Evolutionary conservation across 176 grass and related monocot genomes (phyloP), one percentile per base, ranked within the genome.

Genomic region (Bothriochloa decipiens): DNA sequence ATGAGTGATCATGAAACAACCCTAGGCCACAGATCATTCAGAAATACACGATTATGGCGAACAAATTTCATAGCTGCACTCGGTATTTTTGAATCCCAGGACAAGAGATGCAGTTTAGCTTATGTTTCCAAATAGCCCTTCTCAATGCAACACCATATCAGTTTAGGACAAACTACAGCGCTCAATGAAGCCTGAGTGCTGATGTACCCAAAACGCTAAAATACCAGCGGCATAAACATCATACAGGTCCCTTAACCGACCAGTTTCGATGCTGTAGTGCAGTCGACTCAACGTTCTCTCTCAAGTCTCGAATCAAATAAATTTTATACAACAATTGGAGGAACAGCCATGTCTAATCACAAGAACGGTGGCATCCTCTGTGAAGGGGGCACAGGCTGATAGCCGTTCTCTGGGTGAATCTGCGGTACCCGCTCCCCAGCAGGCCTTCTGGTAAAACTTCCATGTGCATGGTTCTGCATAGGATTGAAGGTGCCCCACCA

Each of bases 401-500:
- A 95, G 15, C 85, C 69, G 49, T 82, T 92, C n/a, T 95, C 93
- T 20, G 64, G 85, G 36, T 80, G 90, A 72, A 17, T 74, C 28
- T 87, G 92, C 2, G 66, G 50, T 15, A 87, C 52, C 88, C 87
- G 77, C 26, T 95, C 93, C 3, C 79, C 72, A 47, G 83, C 33
- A 78, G 76, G 82, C 73, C 93, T 86, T 84, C 84, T 77, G 46
- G 60, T 75, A 72, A 92, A 92, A 79, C 75, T 58, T 75, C 92
- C 89, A 62, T 95, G 90, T 9, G 68, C 43, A 55, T 82, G 75
- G 75, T 84, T 92, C 80, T 90, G 93, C 71, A 88, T 86, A 10
- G 90, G 85, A 80, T 90, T 95, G 90, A 92, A 92, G 53, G 87
- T 87, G 27, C 93, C 74, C 90, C 90, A 95, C 93, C 90, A 95